A percentile compares a stretch with the other conserved stretches of the same genome.
Conservation (phyloP, 345 rosid species). For the Capsella bursapastoris region DNA sequence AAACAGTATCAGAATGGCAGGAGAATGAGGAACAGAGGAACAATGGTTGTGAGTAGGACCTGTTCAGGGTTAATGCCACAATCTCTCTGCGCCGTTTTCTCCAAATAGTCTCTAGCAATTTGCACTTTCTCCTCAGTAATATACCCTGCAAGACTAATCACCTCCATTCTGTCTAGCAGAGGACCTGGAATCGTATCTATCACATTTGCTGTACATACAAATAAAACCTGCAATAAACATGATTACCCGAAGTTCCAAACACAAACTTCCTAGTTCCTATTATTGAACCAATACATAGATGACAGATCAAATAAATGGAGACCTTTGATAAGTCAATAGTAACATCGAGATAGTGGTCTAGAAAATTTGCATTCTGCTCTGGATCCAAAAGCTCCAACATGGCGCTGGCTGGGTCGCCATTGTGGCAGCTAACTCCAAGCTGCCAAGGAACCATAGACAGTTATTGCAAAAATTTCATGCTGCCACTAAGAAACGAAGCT, state of each 20-base stretch:
- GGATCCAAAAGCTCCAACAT: conserved; percentile 96
- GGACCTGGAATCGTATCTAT: conserved; percentile 79
- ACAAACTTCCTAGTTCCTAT: not conserved
- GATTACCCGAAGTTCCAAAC: not conserved
- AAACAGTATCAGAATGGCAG: not conserved
- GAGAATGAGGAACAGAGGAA: not conserved
- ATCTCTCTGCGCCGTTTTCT: conserved; percentile 70
- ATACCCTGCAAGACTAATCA: conserved; percentile 87
- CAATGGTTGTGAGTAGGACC: conserved; percentile 47
- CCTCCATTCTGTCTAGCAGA: conserved; percentile 97
- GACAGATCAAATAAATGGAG: not conserved
- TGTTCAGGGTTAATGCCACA: conserved; percentile 88
- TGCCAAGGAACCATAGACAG: conserved; percentile 44
- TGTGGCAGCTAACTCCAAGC: conserved; percentile 75
- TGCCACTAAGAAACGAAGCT: not conserved
- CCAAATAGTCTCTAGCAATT: conserved; percentile 89
- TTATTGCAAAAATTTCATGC: not conserved
- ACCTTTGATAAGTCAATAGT: conserved; percentile 93
- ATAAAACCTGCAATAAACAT: conserved; percentile 69
- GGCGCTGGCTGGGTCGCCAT: conserved; percentile 95
- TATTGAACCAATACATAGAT: not conserved
- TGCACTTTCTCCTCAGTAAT: conserved; percentile 94
- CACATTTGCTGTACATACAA: conserved; percentile 97
- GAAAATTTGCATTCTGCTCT: conserved; percentile 93
- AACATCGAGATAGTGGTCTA: conserved; percentile 91